These are phyloP conservation scores for Umbilicaria muhlenbergii DNA, from an alignment of 495 filamentous ascomycete genomes.

Conservation along the genomic window DNA sequence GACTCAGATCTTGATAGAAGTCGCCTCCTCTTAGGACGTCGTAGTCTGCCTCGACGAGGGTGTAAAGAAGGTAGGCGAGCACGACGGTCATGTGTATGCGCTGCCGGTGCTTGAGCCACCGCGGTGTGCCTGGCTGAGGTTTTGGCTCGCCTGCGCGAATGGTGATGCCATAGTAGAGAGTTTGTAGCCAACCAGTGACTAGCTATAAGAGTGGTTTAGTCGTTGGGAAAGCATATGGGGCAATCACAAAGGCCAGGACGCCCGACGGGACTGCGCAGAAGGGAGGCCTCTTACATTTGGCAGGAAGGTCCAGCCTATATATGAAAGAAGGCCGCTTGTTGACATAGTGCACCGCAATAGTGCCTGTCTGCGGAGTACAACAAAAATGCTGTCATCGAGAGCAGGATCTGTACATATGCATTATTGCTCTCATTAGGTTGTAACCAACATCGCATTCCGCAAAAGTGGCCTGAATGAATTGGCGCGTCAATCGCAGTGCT, in stretches of 20 bases:
- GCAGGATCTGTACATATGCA: too few species aligned
- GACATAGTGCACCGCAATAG: slow-evolving; percentile 4
- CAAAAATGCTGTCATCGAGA: not conserved
- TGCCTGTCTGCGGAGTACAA: not conserved
- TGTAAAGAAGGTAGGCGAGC: slow-evolving; percentile 73
- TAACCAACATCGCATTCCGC: too few species aligned
- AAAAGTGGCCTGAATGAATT: too few species aligned
- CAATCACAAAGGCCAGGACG: not conserved
- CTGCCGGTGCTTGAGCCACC: slow-evolving; percentile 55
- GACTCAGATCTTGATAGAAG: slow-evolving; percentile 62
- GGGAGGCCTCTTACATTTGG: slow-evolving; percentile 42
- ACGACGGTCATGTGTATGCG: slow-evolving; percentile 74
- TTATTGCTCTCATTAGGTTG: too few species aligned
- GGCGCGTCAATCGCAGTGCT: too few species aligned
- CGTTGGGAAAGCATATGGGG: not conserved
- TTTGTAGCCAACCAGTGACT: slow-evolving; percentile 63
- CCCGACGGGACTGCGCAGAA: slow-evolving; percentile 3
- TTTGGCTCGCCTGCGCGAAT: slow-evolving; percentile 82
- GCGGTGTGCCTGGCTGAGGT: slow-evolving; percentile 55
- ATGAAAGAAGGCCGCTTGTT: slow-evolving; percentile 39
- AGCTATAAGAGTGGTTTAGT: slow-evolving; percentile 31
- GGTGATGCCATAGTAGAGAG: slow-evolving; percentile 71
- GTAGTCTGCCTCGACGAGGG: slow-evolving; percentile 83
- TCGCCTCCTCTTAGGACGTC: slow-evolving; percentile 50
- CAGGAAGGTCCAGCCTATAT: slow-evolving; percentile 66